phyloP scores from a whole-genome alignment of 306 rosid genomes.

The Corylus heterophylla region DNA sequence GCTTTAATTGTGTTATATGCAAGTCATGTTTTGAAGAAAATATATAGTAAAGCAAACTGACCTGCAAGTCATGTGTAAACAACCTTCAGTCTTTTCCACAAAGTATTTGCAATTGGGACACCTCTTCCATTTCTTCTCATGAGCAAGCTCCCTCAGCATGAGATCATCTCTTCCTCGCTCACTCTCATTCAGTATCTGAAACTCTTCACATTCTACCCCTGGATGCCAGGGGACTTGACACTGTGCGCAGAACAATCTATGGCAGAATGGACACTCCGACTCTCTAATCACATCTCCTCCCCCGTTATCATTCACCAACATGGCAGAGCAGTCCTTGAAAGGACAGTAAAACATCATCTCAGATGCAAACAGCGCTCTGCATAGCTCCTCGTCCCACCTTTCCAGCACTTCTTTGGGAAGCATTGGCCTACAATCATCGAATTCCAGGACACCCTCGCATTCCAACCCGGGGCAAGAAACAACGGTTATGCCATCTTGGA shows the following conservation, averaged over 20 bases:
- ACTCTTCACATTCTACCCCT: slow-evolving; percentile 45
- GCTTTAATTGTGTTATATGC: too few species aligned
- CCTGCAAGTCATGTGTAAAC: slow-evolving; percentile 65
- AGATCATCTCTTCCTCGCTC: slow-evolving; percentile 48
- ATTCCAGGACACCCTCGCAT: slow-evolving; percentile 41
- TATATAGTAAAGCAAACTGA: slow-evolving; percentile 7
- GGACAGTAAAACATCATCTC: slow-evolving; percentile 57
- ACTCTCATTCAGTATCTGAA: slow-evolving; percentile 30
- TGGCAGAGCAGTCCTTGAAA: slow-evolving; percentile 55
- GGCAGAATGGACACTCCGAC: slow-evolving; percentile 58
- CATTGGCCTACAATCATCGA: slow-evolving; percentile 42
- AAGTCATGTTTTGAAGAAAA: neutral
- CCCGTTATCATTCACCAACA: slow-evolving; percentile 30
- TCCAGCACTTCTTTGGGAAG: slow-evolving; percentile 47
- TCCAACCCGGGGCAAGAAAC: slow-evolving; percentile 55
- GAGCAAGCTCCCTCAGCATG: slow-evolving; percentile 47
- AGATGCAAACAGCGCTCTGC: slow-evolving; percentile 36
- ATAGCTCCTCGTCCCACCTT: slow-evolving; percentile 45
- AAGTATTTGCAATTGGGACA: slow-evolving; percentile 52
- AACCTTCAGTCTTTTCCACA: slow-evolving; percentile 53
- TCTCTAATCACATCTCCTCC: slow-evolving; percentile 21
- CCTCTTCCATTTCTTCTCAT: slow-evolving; percentile 41
- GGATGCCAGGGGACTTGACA: slow-evolving; percentile 69
- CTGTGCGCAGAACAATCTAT: slow-evolving; percentile 61
- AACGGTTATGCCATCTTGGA: slow-evolving; percentile 37